Evolutionary conservation across 192 early-diverging fungal genomes (phyloP), one percentile per base, ranked within the genome.

Genomic region (Podila verticillata): DNA sequence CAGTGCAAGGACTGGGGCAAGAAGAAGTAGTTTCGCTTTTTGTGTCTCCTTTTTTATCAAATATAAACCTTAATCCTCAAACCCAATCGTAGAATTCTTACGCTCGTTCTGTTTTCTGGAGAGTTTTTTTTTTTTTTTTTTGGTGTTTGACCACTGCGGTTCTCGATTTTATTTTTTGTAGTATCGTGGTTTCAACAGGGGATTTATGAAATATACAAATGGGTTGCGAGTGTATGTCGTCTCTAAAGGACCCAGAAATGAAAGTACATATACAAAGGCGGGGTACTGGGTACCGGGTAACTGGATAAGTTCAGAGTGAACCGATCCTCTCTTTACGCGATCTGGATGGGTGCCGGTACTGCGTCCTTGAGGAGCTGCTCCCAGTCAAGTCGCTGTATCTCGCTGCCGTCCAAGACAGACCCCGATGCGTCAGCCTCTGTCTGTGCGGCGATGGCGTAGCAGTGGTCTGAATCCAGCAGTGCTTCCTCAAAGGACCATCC

Each of bases 401-500:
- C 67, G 1, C 57, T 56, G 24, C 67, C 67, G 35, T 69, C 67
- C 47, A 69, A 15, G 30, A 61, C 29, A 13, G 56, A 36, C 13
- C 36, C 20, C 7, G 67, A 26, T 0, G 24, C 26, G 0, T 29
- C 58, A 8, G 19, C 44, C 8, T 58, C 66, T 3, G 67, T 61
- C 24, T 69, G 58, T 6, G 67, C 67, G 20, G 67, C 67, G 58
- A 69, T 69, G 10, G 67, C 67, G 13, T 69, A 69, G 36, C 67
- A 69, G 44, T 69, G 67, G 19, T 69, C 58, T 4, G 57, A 59
- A 39, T 69, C 67, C 28, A 69, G 29, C 17, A 69, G 30, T 10
- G 67, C 67, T 29, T 69, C 67, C 44, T 69, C 67, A 61, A 69
- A 69, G 35, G 67, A 61, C 67, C 67, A 69, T 26, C 57, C 67